Evolutionary conservation across 2,329 filamentous ascomycete species (phyloP).

Genomic region (Mycosphaerelloides madeirae): DNA sequence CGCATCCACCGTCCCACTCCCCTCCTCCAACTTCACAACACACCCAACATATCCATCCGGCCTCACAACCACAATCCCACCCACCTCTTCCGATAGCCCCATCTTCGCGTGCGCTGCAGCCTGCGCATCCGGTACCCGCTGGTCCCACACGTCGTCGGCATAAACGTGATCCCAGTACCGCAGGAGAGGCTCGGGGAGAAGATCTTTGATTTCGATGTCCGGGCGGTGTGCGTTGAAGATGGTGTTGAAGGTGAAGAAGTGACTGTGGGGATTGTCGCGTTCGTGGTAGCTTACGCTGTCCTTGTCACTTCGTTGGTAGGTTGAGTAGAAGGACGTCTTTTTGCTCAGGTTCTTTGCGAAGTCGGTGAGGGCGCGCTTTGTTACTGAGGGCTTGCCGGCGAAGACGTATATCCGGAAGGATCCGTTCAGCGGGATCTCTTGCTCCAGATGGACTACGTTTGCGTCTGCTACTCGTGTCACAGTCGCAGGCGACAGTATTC

Average conservation of each 20-base stretch:
- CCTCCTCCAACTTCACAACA: conserved; percentile 68
- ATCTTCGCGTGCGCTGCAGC: conserved; percentile 83
- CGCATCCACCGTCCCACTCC: conserved; percentile 73
- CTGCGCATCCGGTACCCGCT: conserved; percentile 61
- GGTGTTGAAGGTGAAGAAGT: conserved; percentile 74
- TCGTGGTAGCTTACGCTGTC: conserved; percentile 68
- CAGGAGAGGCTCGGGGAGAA: conserved; percentile 65
- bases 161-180: conserved; percentile 80
- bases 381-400: conserved; percentile 62
- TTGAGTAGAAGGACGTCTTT: conserved; percentile 66
- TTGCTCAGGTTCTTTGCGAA: conserved; percentile 61
- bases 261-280: conserved; percentile 75
- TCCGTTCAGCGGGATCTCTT: conserved; percentile 83
- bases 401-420: conserved; percentile 84
- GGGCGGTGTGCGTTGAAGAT: conserved; percentile 65
- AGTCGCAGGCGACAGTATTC: conserved; percentile 70
- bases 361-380: conserved; percentile 61
- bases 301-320: conserved; percentile 60
- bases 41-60: conserved; percentile 85
- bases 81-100: conserved; percentile 67
- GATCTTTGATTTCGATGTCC: conserved; percentile 65
- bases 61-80: conserved; percentile 76
- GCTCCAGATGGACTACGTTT: conserved; percentile 85
- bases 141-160: conserved; percentile 75
- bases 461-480: conserved; percentile 85